Base-by-base conservation (phyloP, 1,139 yeast species). In the Yamadazyma trypodendri region DNA sequence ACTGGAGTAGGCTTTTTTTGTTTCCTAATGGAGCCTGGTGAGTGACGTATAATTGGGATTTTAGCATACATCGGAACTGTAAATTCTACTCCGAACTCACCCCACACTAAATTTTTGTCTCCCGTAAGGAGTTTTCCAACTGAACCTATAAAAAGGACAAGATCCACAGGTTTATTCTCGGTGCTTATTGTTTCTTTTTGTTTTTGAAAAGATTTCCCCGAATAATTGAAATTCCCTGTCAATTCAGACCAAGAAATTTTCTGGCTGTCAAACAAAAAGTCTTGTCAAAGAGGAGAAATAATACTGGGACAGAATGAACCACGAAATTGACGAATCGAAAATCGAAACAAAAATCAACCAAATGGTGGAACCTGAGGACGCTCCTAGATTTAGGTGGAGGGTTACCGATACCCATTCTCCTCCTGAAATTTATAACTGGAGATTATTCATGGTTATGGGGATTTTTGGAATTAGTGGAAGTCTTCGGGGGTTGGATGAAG, bases 401-500 rank as follows among this genome's bases (percentile, higher is more conserved):
- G 51, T 56, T 13, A 56, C 50, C 35, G 56, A 51, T 35, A 69
- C 59, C 37, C 64, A 65, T 38, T 62, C 79, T 2, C 81, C 81
- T 8, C 65, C 65, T 17, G 72, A 75, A 46, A 70, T 76, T 16
- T 76, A 67, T 51, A 76, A 76, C 56, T 45, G 58, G 48, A 69
- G 71, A 10, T 60, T 77, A 33, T 73, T 64, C 47, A 44, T 72
- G 23, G 67, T 78, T 3, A 70, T 78, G 10, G 60, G 74, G 34
- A 71, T 77, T 3, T 79, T 77, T 56, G 84, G 84, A 32, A 53
- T 78, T 18, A 58, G 77, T 38, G 85, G 85, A 10, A 67, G 77
- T 18, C 80, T 81, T 9, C 61, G 84, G 54, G 85, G 85, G 12
- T 70, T 66, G 38, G 85, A 79, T 54, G 84, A 79, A 56, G 85